Conservation (phyloP, 2,329 filamentous ascomycete genomes). For the Ceratocystis colombiana region DNA sequence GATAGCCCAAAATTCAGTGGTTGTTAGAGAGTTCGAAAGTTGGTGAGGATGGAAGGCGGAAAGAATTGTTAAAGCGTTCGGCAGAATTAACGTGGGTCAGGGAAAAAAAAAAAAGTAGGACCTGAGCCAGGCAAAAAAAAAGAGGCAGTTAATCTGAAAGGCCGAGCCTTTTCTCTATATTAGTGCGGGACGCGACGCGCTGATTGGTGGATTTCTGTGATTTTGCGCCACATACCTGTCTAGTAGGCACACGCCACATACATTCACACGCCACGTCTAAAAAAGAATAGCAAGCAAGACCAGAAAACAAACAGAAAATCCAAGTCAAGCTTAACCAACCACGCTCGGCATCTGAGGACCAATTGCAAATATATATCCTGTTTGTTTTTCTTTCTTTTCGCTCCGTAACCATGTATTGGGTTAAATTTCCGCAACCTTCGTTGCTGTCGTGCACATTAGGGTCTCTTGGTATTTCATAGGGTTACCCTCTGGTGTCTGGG, state of each 20-base stretch:
- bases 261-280: not conserved
- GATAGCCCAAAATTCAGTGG: slow-evolving; percentile 23
- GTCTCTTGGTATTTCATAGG: no score
- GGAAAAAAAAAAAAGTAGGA: slow-evolving; percentile 19
- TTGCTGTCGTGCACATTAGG: no score
- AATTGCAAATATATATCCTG: no score
- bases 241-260: not conserved
- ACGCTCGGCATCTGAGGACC: not conserved
- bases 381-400: no score
- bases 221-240: not conserved
- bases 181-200: slow-evolving; percentile 17
- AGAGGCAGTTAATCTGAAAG: slow-evolving; percentile 9
- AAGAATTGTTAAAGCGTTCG: slow-evolving; percentile 22
- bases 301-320: not conserved
- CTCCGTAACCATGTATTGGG: no score
- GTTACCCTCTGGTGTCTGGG: no score
- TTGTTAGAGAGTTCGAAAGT: slow-evolving; percentile 22
- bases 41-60: slow-evolving; percentile 25
- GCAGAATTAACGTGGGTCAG: slow-evolving; percentile 19
- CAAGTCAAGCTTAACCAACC: not conserved
- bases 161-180: not conserved
- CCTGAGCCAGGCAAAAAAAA: not conserved
- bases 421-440: no score
- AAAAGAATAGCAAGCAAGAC: not conserved
- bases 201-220: slow-evolving; percentile 21